phyloP scores from a whole-genome alignment of 106 monocot genomes.

The Ottelia alismoides region DNA sequence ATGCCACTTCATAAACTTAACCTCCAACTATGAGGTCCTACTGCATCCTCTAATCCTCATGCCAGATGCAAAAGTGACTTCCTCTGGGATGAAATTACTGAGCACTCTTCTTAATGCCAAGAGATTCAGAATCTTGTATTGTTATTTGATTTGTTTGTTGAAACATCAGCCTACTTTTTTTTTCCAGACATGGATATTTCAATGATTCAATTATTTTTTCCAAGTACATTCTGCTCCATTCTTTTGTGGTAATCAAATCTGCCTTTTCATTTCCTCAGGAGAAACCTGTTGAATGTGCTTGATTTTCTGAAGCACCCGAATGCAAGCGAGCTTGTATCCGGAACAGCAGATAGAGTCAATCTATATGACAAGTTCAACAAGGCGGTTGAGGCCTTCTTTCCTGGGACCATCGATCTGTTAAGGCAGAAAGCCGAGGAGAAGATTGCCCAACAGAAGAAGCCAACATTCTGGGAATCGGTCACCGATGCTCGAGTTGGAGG shows the following conservation, averaged over 20 bases:
- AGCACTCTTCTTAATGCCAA: neutral
- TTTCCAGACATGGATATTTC: neutral
- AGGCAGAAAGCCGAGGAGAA: constrained; percentile 41
- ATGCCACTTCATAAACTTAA: no score
- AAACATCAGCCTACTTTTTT: no score
- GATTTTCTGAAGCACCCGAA: constrained; percentile 88
- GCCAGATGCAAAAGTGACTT: no score
- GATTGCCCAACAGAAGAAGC: constrained; percentile 38
- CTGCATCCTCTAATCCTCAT: no score
- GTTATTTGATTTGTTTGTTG: neutral
- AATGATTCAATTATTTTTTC: no score
- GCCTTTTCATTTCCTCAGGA: constrained; percentile 34
- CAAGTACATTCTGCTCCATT: no score
- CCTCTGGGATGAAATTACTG: no score
- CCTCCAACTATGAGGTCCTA: no score
- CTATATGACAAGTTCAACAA: constrained; percentile 61
- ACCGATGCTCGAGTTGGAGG: constrained; percentile 65
- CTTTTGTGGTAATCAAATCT: no score
- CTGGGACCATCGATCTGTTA: constrained; percentile 59
- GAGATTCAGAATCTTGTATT: neutral
- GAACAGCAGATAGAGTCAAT: constrained; percentile 74
- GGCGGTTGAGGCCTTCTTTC: constrained; percentile 55
- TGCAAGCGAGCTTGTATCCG: constrained; percentile 85
- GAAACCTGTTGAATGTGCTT: constrained; percentile 83
- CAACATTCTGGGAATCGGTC: constrained; percentile 83